Evolutionary conservation across 2,329 filamentous ascomycete genomes (phyloP).

Genomic region (Cladosporium sp.): DNA sequence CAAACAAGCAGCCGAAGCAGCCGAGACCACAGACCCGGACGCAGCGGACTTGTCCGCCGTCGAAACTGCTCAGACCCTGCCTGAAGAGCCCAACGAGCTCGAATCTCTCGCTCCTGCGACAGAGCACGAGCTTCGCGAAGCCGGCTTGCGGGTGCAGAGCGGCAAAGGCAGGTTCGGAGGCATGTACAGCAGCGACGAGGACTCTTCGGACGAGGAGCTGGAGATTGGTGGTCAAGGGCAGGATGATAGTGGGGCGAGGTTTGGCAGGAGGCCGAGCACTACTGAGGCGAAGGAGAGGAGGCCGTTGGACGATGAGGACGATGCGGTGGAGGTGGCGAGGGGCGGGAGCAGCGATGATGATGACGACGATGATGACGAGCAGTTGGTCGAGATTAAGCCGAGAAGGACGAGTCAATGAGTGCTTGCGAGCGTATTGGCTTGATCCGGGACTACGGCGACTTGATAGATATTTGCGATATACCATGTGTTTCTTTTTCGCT

Average conservation of each 20-base stretch:
- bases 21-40: slow-evolving; percentile 30
- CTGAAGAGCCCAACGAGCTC: slow-evolving; percentile 25
- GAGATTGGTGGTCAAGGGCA: slow-evolving; percentile 27
- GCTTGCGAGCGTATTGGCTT: neutral
- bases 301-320: slow-evolving; percentile 30
- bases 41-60: slow-evolving; percentile 29
- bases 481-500: neutral
- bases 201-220: slow-evolving; percentile 34
- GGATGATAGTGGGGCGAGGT: slow-evolving; percentile 15
- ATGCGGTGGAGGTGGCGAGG: slow-evolving; percentile 19
- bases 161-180: slow-evolving; percentile 23
- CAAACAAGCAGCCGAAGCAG: slow-evolving; percentile 28
- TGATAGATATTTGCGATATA: slow-evolving; percentile 1
- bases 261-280: slow-evolving; percentile 29
- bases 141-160: slow-evolving; percentile 21
- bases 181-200: slow-evolving; percentile 28
- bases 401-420: slow-evolving; percentile 24
- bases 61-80: slow-evolving; percentile 27
- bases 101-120: slow-evolving; percentile 13
- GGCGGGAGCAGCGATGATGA: slow-evolving; percentile 22
- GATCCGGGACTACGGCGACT: no score
- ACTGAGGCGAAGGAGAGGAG: slow-evolving; percentile 31
- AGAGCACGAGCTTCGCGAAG: slow-evolving; percentile 9
- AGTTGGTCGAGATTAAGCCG: slow-evolving; percentile 31
- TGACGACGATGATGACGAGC: slow-evolving; percentile 27